Evolutionary conservation across 345 rosid species (phyloP), one percentile per base, ranked within the genome.

Genomic region (Eucalyptus pauciflora): DNA sequence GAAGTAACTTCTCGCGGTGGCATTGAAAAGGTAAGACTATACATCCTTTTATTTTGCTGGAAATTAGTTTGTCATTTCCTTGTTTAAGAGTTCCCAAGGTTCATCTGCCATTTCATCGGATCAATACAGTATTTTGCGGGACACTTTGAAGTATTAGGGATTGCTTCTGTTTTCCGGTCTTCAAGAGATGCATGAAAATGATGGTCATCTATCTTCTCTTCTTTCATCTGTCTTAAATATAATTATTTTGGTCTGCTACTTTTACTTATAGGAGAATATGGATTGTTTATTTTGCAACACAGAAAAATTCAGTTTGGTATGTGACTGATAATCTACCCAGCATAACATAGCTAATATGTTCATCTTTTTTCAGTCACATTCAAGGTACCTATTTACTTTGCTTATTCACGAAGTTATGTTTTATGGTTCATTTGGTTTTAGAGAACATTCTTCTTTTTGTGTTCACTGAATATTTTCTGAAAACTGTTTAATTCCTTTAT

Each of bases 1-100:
- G 99, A 98, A 92, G 99, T 98, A 87, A 98, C 99, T 33, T 88
- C 98, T 89, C 98, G 99, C 15, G 99, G 99, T 80, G 99, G 99
- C 51, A 92, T 98, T 88, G 96, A 93, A 90, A 98, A 97, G 99
- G 99, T 96, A 94, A 54, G 60, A 24, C 24, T 67, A 90, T 49
- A n/a, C 62, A 31, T 48, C 64, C 24, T 86, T 43, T 54, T 3
- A 27, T 54, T 54, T 8, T 60, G 46, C 69, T 60, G 50, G 76
- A 43, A n/a, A n/a, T 16, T 49, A 13, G 33, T 69, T 87, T 45
- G 15, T 41, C 41, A 87, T 58, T 87, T 41, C 13, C 64, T 64
- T 31, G 20, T 85, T 17, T 7, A 50, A 85, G 86, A 48, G 51
- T 85, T 85, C 51, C 41, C 16, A 46, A 85, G 41, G 41, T 48